phyloP scores from a whole-genome alignment of 352 stramenopile species.

The Phytopythium kandeliae region DNA sequence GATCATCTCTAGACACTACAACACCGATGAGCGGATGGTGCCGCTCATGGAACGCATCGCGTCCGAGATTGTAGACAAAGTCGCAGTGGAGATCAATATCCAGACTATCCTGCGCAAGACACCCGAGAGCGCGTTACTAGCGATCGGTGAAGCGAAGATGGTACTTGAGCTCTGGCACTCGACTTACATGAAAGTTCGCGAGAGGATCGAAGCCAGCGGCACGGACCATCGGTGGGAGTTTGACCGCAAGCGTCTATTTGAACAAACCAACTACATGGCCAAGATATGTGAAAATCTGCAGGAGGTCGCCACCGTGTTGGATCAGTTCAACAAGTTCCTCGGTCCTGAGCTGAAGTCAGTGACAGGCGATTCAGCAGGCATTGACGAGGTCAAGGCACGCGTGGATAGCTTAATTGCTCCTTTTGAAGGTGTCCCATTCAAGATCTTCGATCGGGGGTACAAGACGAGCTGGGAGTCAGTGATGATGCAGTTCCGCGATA shows the following conservation, averaged over 20 bases:
- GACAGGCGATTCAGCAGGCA: slow-evolving; percentile 91
- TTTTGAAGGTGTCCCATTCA: slow-evolving; percentile 89
- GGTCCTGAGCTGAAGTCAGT: slow-evolving; percentile 94
- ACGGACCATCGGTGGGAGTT: slow-evolving; percentile 97
- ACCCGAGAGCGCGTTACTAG: slow-evolving; percentile 66
- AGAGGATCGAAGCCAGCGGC: slow-evolving; percentile 91
- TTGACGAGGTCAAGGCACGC: slow-evolving; percentile 91
- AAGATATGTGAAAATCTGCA: slow-evolving; percentile 93
- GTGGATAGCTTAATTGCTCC: slow-evolving; percentile 82
- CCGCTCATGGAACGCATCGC: slow-evolving; percentile 95
- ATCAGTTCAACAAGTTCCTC: slow-evolving; percentile 96
- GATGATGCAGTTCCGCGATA: slow-evolving; percentile 92
- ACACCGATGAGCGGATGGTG: slow-evolving; percentile 96
- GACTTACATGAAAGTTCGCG: slow-evolving; percentile 93
- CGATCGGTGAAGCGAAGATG: slow-evolving; percentile 88
- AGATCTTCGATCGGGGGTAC: slow-evolving; percentile 93
- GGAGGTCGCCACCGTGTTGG: slow-evolving; percentile 90
- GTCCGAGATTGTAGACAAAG: slow-evolving; percentile 92
- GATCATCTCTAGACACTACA: slow-evolving; percentile 97
- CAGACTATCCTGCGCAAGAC: slow-evolving; percentile 83
- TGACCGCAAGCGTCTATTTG: slow-evolving; percentile 92
- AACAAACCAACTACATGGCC: slow-evolving; percentile 96
- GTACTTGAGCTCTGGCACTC: slow-evolving; percentile 92
- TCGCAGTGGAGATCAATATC: slow-evolving; percentile 89
- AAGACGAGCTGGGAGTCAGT: slow-evolving; percentile 93